Evolutionary conservation across 768 basidiomycete genomes (phyloP), one percentile per base, ranked within the genome.

Genomic region (Galerina sulciceps): DNA sequence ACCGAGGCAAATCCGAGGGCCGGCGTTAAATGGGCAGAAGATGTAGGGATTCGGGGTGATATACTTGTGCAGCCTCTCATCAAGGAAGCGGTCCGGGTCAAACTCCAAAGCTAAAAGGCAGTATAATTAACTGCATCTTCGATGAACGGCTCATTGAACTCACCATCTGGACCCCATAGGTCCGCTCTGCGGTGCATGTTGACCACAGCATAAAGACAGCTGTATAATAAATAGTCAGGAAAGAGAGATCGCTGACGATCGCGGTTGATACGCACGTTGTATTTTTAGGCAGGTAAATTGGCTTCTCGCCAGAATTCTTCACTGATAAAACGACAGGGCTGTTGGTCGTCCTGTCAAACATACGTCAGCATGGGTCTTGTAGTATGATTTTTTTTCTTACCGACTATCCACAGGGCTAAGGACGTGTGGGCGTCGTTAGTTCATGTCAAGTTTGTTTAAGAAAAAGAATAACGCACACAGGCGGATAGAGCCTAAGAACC

Each of bases 11-110:
- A 76, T 76, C 10, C 74, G 59, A 5, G 75, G 75, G 10, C 76
- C 74, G 13, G 76, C 76, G 57, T 75, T 78, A 66, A 78, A 78
- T 4, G 76, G 76, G 22, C 74, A 65, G 63, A 78, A 79, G 14
- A 79, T 76, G 57, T 73, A 73, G 0, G 71, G 73, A 57, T 85
- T 85, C 1, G 78, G 74, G 0, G 74, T 75, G 46, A 82, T 60
- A 62, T 82, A 79, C 62, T 79, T 81, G 13, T 69, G 61, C 0
- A 80, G 45, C 4, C 84, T 75, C 42, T 80, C 78, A 57, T 86
- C 84, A 31, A 86, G 69, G 76, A 84, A 85, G 1, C 85, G 76
- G 60, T 83, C 80, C 4, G 85, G 85, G 61, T 85, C 84, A 58
- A 85, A 86, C 38, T 69, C 59, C 1, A 75, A 63, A 6, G 82